Percentiles rank a stretch among this genome's conserved stretches.
These are phyloP conservation scores for Tieghemostelium lacteum DNA, from an alignment of 78 protist genomes.

Conservation along the genomic window DNA sequence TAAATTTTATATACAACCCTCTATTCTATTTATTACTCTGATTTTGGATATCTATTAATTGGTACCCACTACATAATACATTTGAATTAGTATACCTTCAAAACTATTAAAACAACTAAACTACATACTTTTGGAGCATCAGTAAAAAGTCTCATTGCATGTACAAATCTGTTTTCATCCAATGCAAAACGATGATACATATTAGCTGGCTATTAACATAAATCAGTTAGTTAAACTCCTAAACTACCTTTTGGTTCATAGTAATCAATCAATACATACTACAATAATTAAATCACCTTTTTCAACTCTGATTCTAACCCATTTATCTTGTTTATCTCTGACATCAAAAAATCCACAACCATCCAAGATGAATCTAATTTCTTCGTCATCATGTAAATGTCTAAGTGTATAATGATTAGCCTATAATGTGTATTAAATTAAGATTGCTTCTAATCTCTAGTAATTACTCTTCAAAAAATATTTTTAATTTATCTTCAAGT, in stretches of 20 bases:
- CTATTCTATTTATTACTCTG: too few species aligned
- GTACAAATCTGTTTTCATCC: slow-evolving; percentile 57
- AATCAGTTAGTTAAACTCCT: neutral
- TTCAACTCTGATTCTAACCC: slow-evolving; percentile 88
- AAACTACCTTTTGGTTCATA: neutral
- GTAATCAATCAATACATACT: slow-evolving; percentile 29
- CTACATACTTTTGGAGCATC: slow-evolving; percentile 65
- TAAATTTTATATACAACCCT: too few species aligned
- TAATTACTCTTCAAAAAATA: slow-evolving; percentile 87
- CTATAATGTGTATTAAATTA: neutral
- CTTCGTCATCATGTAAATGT: slow-evolving; percentile 95
- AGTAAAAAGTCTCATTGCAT: slow-evolving; percentile 79
- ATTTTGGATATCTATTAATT: neutral
- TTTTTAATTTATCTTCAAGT: slow-evolving; percentile 82
- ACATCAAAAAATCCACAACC: slow-evolving; percentile 95
- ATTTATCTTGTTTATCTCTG: slow-evolving; percentile 83
- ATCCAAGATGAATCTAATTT: slow-evolving; percentile 90
- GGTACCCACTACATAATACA: neutral
- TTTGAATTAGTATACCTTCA: neutral
- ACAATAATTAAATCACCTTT: slow-evolving; percentile 87
- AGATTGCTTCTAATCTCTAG: neutral
- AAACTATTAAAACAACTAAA: neutral
- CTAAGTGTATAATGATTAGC: slow-evolving; percentile 18
- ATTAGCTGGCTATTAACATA: slow-evolving; percentile 84
- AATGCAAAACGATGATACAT: slow-evolving; percentile 94